These are phyloP conservation scores for Kluyveromyces nonfermentans DNA, from an alignment of 805 yeast species.

Conservation along the genomic window DNA sequence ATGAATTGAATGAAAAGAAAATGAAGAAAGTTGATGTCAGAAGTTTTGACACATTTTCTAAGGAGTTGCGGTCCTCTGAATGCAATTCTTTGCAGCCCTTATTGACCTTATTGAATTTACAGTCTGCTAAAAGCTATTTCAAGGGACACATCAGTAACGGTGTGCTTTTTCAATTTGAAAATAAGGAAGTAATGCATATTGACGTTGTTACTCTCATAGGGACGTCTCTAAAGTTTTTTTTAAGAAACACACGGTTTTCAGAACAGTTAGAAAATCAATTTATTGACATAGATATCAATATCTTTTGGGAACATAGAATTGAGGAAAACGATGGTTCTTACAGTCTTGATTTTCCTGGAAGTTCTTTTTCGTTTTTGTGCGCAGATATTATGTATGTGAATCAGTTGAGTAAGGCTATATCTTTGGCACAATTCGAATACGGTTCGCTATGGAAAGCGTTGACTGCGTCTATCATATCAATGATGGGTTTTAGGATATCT, in stretches of 20 bases:
- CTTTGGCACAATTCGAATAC: slow-evolving; percentile 17
- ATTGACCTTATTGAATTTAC: slow-evolving; percentile 7
- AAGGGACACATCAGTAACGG: not conserved
- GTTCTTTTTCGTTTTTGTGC: not conserved
- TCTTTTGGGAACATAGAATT: slow-evolving; percentile 1
- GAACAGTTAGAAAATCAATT: not conserved
- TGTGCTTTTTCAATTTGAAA: slow-evolving; percentile 1
- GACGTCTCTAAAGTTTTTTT: slow-evolving; percentile 1
- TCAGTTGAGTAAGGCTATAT: slow-evolving; percentile 1
- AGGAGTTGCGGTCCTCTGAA: not conserved
- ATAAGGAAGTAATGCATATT: slow-evolving; percentile 3
- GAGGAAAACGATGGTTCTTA: not conserved
- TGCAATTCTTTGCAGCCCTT: slow-evolving; percentile 6
- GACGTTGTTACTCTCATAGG: slow-evolving; percentile 4
- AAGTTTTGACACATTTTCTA: not conserved
- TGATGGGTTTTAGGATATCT: slow-evolving; percentile 18
- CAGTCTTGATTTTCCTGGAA: not conserved
- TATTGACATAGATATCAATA: not conserved
- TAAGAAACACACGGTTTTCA: not conserved
- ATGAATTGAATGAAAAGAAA: not conserved
- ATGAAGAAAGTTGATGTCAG: not conserved
- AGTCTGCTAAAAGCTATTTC: slow-evolving; percentile 5
- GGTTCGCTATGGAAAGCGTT: slow-evolving; percentile 19
- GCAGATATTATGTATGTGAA: not conserved
- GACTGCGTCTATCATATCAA: slow-evolving; percentile 23